phyloP scores from a whole-genome alignment of 371 early-diverging fungal genomes.

The Syncephalis plumigaleata region DNA sequence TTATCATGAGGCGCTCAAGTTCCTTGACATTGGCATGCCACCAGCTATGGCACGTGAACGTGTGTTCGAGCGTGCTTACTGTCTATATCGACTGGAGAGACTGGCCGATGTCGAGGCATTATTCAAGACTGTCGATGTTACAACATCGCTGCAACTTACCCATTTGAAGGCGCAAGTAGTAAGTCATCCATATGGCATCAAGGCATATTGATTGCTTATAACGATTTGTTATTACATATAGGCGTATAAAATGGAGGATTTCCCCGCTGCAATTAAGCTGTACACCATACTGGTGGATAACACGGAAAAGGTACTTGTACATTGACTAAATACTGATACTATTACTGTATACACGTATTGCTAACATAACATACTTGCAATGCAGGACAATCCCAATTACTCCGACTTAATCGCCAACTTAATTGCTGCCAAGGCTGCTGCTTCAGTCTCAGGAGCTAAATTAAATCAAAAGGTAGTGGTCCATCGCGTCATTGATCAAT shows the following conservation, averaged over 20 bases:
- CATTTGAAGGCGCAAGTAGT: slow-evolving; percentile 58
- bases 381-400: slow-evolving; percentile 10
- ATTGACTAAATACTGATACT: neutral
- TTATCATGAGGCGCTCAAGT: slow-evolving; percentile 37
- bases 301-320: slow-evolving; percentile 14
- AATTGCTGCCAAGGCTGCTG: slow-evolving; percentile 43
- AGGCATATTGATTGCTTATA: slow-evolving; percentile 2
- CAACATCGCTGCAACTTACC: slow-evolving; percentile 12
- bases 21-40: slow-evolving; percentile 25
- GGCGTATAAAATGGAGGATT: slow-evolving; percentile 26
- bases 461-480: slow-evolving; percentile 9
- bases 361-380: neutral
- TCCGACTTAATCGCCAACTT: slow-evolving; percentile 32
- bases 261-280: slow-evolving; percentile 17
- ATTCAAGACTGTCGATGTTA: slow-evolving; percentile 20
- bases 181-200: slow-evolving; percentile 14
- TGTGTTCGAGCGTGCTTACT: slow-evolving; percentile 46
- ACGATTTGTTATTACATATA: slow-evolving; percentile 6
- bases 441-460: slow-evolving; percentile 20
- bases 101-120: slow-evolving; percentile 20
- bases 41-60: slow-evolving; percentile 17
- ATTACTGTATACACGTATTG: too few species aligned
- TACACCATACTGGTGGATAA: slow-evolving; percentile 25
- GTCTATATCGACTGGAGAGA: slow-evolving; percentile 48
- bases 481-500: neutral